Base-by-base conservation (phyloP, 2,329 filamentous ascomycete species). In the Diaporthe aspalathi region DNA sequence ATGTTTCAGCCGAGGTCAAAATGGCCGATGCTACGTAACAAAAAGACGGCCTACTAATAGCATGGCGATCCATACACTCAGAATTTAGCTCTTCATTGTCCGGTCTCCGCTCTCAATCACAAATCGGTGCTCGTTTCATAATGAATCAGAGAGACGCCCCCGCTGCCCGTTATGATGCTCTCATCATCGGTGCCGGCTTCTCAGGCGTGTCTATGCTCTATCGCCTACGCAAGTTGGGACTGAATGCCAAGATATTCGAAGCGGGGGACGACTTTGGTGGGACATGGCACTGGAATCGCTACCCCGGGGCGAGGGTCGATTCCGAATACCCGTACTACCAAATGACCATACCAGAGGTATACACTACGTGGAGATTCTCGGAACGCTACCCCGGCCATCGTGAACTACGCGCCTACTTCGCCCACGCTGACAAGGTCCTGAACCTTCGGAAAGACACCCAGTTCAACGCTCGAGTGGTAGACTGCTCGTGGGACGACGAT, bases 381-480 rank as follows among this genome's bases (percentile, higher is more conserved):
- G 76, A 82, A 72, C 75, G 78, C 40, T 85, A 82, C 67, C 82
- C 84, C 2, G 76, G 70, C 27, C 78, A 80, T 67, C 74, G 78
- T 7, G 83, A 88, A 70, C 73, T 87, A 2, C 79, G 80, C 17
- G 73, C 66, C 3, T 88, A 88, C 75, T 86, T 88, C 57, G 76
- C 79, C 20, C 83, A 86, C 70, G 80, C 87, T 3, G 85, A 83
- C 57, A 78, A 83, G 29, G 81, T 81, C 2, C 78, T 84, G 57
- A 77, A 82, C 24, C 76, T 87, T 5, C 82, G 80, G 47, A 84
- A 82, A 40, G 81, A 86, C 53, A 82, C 80, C 17, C 78, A 79
- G 8, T 89, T 86, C 76, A 77, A 84, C 32, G 81, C 81, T 14
- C 79, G 79, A 4, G 83, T 88, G 2, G 73, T 78, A 1, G 80